A percentile compares a stretch with the other conserved stretches of the same genome.
These are phyloP conservation scores for Hypericum androsaemum DNA, from an alignment of 345 rosid species.

Conservation along the genomic window DNA sequence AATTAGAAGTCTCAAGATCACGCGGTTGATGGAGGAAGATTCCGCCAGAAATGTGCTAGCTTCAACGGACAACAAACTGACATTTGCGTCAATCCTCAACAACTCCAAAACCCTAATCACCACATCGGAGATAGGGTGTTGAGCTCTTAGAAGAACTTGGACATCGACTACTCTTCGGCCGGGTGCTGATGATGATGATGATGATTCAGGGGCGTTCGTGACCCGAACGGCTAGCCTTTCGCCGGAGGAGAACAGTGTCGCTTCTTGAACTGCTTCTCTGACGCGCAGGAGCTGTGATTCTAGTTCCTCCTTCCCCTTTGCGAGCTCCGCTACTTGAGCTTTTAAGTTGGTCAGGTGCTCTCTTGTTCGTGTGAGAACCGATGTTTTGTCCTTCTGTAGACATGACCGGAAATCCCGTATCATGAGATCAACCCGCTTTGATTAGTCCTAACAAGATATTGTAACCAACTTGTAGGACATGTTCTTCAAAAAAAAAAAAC, in stretches of 20 bases:
- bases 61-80: slow-evolving; percentile 44
- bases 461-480: too few species aligned
- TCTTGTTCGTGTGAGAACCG: slow-evolving; percentile 46
- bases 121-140: slow-evolving; percentile 23
- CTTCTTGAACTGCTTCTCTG: slow-evolving; percentile 16
- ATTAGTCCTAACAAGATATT: too few species aligned
- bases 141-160: slow-evolving; percentile 37
- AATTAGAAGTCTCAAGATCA: slow-evolving; percentile 38
- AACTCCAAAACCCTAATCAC: slow-evolving; percentile 52
- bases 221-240: slow-evolving; percentile 34
- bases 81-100: slow-evolving; percentile 38
- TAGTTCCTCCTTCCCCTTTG: slow-evolving; percentile 29
- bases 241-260: not conserved
- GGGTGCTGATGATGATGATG: slow-evolving; percentile 28
- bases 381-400: slow-evolving; percentile 60
- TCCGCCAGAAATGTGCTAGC: slow-evolving; percentile 27
- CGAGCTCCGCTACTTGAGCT: slow-evolving; percentile 44
- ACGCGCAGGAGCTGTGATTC: slow-evolving; percentile 28
- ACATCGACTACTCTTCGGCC: slow-evolving; percentile 24
- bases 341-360: slow-evolving; percentile 42
- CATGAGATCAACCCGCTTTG: not conserved
- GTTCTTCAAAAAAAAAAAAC: too few species aligned
- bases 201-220: slow-evolving; percentile 26
- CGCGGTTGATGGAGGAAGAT: slow-evolving; percentile 19
- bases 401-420: not conserved